Percentiles rank a stretch among this genome's conserved stretches.
Conservation (phyloP, 352 stramenopile species). For the Globisporangium irregulare region DNA sequence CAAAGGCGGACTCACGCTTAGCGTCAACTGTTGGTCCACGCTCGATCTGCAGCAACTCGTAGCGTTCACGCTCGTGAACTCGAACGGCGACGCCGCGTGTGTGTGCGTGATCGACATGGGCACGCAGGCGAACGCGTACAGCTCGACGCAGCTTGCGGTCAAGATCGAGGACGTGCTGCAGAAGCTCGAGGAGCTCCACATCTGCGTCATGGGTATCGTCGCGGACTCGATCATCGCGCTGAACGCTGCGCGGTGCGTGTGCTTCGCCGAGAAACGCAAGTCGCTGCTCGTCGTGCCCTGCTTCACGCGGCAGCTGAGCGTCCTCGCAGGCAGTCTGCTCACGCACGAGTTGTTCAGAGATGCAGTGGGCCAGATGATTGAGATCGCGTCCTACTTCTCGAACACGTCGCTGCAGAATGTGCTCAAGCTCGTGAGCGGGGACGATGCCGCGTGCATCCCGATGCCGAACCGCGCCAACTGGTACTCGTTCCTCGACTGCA, state of each 20-base stretch:
- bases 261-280: slow-evolving; percentile 28
- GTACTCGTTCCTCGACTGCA: slow-evolving; percentile 61
- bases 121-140: slow-evolving; percentile 27
- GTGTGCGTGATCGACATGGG: slow-evolving; percentile 59
- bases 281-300: slow-evolving; percentile 70
- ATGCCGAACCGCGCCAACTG: slow-evolving; percentile 59
- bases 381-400: slow-evolving; percentile 59
- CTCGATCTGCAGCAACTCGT: slow-evolving; percentile 65
- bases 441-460: slow-evolving; percentile 40
- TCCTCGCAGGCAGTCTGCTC: slow-evolving; percentile 51
- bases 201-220: slow-evolving; percentile 74
- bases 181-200: slow-evolving; percentile 48
- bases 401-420: slow-evolving; percentile 40
- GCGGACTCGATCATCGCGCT: slow-evolving; percentile 60
- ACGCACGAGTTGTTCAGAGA: slow-evolving; percentile 47
- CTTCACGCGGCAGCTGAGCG: slow-evolving; percentile 49
- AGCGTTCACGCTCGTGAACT: slow-evolving; percentile 75
- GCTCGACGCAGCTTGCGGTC: slow-evolving; percentile 21
- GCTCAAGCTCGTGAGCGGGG: slow-evolving; percentile 36
- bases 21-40: slow-evolving; percentile 65
- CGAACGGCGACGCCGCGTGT: slow-evolving; percentile 70
- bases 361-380: slow-evolving; percentile 57
- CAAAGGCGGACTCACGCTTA: slow-evolving; percentile 77
- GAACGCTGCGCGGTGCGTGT: slow-evolving; percentile 54
- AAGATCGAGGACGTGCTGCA: slow-evolving; percentile 61